phyloP scores from a whole-genome alignment of 2,329 filamentous ascomycete species.

The Colletotrichum sidae region DNA sequence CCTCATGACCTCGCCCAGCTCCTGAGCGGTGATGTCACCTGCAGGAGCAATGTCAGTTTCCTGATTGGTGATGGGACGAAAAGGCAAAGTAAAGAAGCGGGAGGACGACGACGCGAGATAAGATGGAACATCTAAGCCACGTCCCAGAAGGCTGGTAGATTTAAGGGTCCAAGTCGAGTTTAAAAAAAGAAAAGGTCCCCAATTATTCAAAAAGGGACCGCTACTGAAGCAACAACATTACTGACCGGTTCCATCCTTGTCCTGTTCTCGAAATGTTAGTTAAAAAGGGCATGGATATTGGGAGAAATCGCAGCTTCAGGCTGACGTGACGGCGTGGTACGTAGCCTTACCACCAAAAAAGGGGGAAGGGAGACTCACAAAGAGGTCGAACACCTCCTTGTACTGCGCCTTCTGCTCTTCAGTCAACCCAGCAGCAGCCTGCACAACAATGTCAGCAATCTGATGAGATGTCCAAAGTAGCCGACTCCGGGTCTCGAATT shows the following conservation, averaged over 20 bases:
- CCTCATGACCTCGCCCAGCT: slow-evolving; percentile 90
- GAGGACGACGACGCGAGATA: slow-evolving; percentile 9
- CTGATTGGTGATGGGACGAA: slow-evolving; percentile 27
- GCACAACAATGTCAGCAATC: neutral
- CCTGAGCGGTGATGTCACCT: slow-evolving; percentile 94
- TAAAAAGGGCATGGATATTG: slow-evolving; percentile 3
- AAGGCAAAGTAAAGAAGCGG: slow-evolving; percentile 6
- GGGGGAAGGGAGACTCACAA: slow-evolving; percentile 75
- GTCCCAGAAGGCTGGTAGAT: slow-evolving; percentile 2
- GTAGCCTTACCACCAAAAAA: slow-evolving; percentile 19
- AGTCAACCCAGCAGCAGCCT: slow-evolving; percentile 65
- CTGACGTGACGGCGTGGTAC: neutral
- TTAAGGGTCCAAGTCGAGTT: slow-evolving; percentile 16
- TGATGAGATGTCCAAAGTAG: neutral
- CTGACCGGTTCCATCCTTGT: slow-evolving; percentile 93
- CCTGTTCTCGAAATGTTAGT: slow-evolving; percentile 62
- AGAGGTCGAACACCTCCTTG: slow-evolving; percentile 99
- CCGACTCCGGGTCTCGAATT: neutral
- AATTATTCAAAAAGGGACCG: neutral
- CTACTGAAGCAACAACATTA: slow-evolving; percentile 42
- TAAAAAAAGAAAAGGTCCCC: slow-evolving; percentile 4
- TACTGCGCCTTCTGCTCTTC: slow-evolving; percentile 99
- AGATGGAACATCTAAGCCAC: slow-evolving; percentile 33
- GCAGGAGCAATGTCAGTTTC: slow-evolving; percentile 42
- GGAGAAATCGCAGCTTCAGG: neutral